Evolutionary conservation across 1,284 basidiomycete species (phyloP).

Genomic region (Rugosomyces carneus): DNA sequence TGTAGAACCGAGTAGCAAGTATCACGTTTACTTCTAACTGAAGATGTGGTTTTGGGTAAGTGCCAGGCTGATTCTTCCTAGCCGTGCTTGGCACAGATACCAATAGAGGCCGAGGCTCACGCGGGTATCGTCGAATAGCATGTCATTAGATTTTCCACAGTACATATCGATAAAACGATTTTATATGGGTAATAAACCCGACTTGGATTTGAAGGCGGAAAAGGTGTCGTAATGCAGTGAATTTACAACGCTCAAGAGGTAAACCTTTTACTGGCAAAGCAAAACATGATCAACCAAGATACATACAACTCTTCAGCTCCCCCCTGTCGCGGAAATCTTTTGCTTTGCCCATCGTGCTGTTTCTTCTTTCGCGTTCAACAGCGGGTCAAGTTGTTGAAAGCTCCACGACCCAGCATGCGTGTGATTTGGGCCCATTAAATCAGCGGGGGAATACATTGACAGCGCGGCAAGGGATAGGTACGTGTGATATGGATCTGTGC

Average conservation of each 20-base stretch:
- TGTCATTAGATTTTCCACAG: no score
- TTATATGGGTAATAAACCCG: no score
- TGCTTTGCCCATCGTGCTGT: conserved; percentile 61
- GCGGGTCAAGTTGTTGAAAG: conserved; percentile 54
- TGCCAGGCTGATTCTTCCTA: no score
- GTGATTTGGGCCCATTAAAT: conserved; percentile 26
- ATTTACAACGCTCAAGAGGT: no score
- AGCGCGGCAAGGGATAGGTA: conserved; percentile 83
- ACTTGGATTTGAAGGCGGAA: no score
- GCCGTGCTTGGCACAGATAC: no score
- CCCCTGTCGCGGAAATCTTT: conserved; percentile 32
- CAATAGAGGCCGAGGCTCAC: no score
- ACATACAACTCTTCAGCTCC: not conserved
- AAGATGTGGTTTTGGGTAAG: not conserved
- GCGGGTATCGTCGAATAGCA: no score
- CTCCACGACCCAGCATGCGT: conserved; percentile 40
- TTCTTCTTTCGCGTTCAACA: conserved; percentile 62
- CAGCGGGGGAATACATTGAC: conserved; percentile 55
- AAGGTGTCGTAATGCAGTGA: no score
- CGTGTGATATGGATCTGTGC: conserved; percentile 91
- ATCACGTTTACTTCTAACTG: not conserved
- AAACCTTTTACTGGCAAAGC: no score
- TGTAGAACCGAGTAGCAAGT: not conserved
- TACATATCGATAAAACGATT: no score
- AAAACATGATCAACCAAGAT: not conserved